These are phyloP conservation scores for Polyrhizophydium stewartii DNA, from an alignment of 371 early-diverging fungal genomes.

Conservation along the genomic window DNA sequence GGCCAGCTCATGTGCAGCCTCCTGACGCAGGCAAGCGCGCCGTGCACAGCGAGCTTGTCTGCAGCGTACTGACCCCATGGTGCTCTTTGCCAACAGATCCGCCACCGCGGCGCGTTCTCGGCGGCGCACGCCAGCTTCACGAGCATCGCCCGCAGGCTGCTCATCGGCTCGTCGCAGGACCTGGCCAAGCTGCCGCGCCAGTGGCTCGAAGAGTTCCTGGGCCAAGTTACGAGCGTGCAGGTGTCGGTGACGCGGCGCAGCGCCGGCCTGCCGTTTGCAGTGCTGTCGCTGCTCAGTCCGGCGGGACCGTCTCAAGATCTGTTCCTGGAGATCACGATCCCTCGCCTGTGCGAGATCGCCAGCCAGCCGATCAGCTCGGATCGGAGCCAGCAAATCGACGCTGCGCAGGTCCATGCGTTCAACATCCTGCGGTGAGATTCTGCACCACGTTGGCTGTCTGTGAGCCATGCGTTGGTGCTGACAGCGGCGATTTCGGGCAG, in stretches of 20 bases:
- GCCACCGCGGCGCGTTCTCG: constrained; percentile 91
- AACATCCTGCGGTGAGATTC: constrained; percentile 89
- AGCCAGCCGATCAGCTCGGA: constrained; percentile 33
- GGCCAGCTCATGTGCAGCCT: not conserved
- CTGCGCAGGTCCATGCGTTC: constrained; percentile 83
- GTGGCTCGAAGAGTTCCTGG: constrained; percentile 64
- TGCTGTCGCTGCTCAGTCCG: constrained; percentile 77
- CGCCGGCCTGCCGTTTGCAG: constrained; percentile 76
- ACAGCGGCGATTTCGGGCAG: not conserved
- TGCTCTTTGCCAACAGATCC: constrained; percentile 52
- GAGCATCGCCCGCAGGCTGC: constrained; percentile 60
- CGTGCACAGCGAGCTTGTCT: not conserved
- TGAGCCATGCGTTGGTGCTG: not conserved
- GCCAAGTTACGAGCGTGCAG: constrained; percentile 29
- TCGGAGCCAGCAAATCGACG: constrained; percentile 18
- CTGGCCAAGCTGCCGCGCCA: constrained; percentile 49
- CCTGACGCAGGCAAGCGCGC: not conserved
- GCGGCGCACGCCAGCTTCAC: constrained; percentile 80
- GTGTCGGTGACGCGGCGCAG: constrained; percentile 92
- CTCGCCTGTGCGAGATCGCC: constrained; percentile 63
- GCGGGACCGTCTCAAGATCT: constrained; percentile 60
- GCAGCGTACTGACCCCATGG: not conserved
- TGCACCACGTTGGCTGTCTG: constrained; percentile 5
- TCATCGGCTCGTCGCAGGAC: constrained; percentile 44
- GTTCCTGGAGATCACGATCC: constrained; percentile 63